These are phyloP conservation scores for Aspergillus ustus DNA, from an alignment of 2,329 filamentous ascomycete species.

Conservation along the genomic window DNA sequence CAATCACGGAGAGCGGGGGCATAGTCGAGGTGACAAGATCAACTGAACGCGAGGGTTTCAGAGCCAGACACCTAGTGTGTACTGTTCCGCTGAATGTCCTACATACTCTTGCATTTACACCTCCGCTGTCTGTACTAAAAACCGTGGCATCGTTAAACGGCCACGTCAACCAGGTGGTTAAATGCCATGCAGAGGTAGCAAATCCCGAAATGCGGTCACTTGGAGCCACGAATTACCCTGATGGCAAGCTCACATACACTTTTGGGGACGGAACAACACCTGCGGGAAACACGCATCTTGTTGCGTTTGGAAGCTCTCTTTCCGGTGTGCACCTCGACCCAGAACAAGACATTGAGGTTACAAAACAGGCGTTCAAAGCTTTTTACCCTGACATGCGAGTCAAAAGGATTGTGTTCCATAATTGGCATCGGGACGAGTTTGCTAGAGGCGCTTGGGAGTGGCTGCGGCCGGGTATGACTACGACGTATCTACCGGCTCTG, in stretches of 20 bases:
- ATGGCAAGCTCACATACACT: conserved; percentile 46
- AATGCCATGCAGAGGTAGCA: conserved; percentile 26
- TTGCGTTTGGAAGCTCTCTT: conserved; percentile 50
- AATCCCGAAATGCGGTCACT: conserved; percentile 50
- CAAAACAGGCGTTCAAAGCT: too few relatives aligned
- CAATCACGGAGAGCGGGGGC: not conserved
- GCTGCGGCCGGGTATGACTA: conserved; percentile 43
- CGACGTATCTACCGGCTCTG: conserved; percentile 47
- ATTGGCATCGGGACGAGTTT: conserved; percentile 55
- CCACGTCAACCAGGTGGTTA: conserved; percentile 33
- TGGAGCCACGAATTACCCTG: conserved; percentile 51
- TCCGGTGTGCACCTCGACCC: conserved; percentile 45
- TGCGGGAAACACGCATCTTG: conserved; percentile 54
- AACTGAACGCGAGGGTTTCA: not conserved
- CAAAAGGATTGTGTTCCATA: conserved; percentile 46
- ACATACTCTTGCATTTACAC: conserved; percentile 27
- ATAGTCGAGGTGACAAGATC: not conserved
- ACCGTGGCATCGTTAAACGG: conserved; percentile 26
- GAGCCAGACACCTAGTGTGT: not conserved
- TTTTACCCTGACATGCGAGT: conserved; percentile 24
- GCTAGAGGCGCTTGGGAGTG: conserved; percentile 54
- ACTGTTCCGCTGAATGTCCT: not conserved
- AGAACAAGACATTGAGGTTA: too few relatives aligned
- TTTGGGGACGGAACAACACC: conserved; percentile 53
- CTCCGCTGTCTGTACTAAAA: conserved; percentile 28